phyloP scores from a whole-genome alignment of 306 rosid genomes.

The Urtica urens region DNA sequence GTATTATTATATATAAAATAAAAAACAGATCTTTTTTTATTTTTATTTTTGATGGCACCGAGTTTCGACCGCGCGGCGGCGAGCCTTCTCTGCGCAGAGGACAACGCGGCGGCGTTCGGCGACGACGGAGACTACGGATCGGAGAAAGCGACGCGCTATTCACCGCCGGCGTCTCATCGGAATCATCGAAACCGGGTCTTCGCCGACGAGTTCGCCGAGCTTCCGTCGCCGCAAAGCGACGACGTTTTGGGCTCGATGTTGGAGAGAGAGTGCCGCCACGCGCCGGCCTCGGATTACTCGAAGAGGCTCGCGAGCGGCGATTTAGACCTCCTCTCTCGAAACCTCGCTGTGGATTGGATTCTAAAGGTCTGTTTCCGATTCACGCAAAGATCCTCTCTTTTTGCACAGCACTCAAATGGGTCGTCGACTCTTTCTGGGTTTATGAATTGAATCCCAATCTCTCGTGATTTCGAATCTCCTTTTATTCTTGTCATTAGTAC shows the following conservation, averaged over 20 bases:
- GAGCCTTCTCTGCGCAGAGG: conserved; percentile 79
- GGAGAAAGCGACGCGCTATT: no score
- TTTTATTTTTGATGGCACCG: conserved; percentile 63
- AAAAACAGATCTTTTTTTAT: not conserved
- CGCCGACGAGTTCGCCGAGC: conserved; percentile 19
- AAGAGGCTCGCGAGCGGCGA: conserved; percentile 44
- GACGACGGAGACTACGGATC: conserved; percentile 29
- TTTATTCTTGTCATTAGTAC: not conserved
- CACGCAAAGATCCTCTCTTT: not conserved
- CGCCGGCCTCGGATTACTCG: conserved; percentile 46
- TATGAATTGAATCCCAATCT: conserved; percentile 1
- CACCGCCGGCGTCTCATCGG: conserved; percentile 27
- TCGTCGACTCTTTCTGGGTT: not conserved
- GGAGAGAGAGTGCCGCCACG: conserved; percentile 51
- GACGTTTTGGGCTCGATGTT: conserved; percentile 54
- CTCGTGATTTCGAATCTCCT: not conserved
- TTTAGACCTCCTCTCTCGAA: conserved; percentile 60
- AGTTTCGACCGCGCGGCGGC: conserved; percentile 56
- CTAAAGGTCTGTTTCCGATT: conserved; percentile 45
- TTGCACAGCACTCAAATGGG: conserved; percentile 3
- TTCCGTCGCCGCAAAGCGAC: conserved; percentile 53
- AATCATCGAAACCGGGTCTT: conserved; percentile 15
- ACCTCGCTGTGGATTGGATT: conserved; percentile 80
- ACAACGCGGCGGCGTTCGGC: conserved; percentile 36
- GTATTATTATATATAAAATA: no score